phyloP scores from a whole-genome alignment of 2,329 filamentous ascomycete genomes.

The Ophiosphaerella korrae region DNA sequence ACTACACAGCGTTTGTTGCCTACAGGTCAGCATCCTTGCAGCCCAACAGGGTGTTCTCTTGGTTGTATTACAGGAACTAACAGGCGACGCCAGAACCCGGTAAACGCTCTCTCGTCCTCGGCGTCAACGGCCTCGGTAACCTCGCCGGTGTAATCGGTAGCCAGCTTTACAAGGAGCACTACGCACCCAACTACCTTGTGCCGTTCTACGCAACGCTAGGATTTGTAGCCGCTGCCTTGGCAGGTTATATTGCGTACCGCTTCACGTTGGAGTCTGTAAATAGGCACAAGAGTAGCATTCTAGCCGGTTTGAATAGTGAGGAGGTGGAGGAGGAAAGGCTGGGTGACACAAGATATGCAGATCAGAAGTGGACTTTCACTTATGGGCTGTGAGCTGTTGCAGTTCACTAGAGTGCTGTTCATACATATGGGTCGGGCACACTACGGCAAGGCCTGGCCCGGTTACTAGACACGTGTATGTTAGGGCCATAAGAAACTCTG shows the following conservation, averaged over 20 bases:
- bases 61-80: no score
- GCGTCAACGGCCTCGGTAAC: slow-evolving; percentile 32
- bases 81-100: slow-evolving; percentile 8
- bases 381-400: slow-evolving; percentile 22
- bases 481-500: no score
- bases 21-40: no score
- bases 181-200: slow-evolving; percentile 22
- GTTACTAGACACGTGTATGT: no score
- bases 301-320: slow-evolving; percentile 13
- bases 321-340: slow-evolving; percentile 25
- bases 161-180: slow-evolving; percentile 23
- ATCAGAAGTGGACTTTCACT: slow-evolving; percentile 32
- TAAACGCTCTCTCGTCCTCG: slow-evolving; percentile 27
- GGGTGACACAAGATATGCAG: slow-evolving; percentile 21
- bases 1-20: no score
- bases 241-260: slow-evolving; percentile 25
- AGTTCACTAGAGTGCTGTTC: no score
- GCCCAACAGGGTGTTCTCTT: no score
- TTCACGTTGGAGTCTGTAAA: slow-evolving; percentile 24
- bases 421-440: no score
- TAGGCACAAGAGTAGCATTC: slow-evolving; percentile 11
- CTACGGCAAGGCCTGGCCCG: no score
- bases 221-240: slow-evolving; percentile 23
- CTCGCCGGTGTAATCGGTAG: slow-evolving; percentile 29
- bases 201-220: slow-evolving; percentile 30